Evolutionary conservation across 2,329 filamentous ascomycete genomes (phyloP).

Genomic region (Akanthomyces dipterigenus): DNA sequence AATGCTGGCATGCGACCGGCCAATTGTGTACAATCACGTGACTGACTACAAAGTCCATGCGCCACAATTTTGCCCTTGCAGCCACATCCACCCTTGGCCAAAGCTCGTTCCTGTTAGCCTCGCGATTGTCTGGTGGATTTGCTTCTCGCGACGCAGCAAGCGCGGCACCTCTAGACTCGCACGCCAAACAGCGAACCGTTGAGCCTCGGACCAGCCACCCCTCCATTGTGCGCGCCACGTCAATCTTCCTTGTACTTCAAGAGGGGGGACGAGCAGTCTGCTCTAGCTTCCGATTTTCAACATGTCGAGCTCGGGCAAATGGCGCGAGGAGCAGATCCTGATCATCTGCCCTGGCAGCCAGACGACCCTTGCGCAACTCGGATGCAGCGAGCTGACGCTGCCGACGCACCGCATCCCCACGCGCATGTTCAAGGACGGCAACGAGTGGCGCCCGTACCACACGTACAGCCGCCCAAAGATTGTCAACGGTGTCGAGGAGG

Average conservation of each 20-base stretch:
- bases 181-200: slow-evolving; percentile 2
- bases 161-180: neutral
- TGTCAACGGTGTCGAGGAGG: slow-evolving; percentile 42
- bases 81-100: neutral
- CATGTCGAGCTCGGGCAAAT: slow-evolving; percentile 55
- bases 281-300: slow-evolving; percentile 14
- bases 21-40: neutral
- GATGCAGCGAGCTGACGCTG: slow-evolving; percentile 83
- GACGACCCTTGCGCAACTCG: slow-evolving; percentile 85
- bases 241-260: neutral
- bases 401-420: slow-evolving; percentile 81
- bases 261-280: neutral
- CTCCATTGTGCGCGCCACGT: neutral
- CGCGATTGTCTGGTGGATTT: slow-evolving; percentile 2
- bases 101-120: slow-evolving; percentile 3
- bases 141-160: slow-evolving; percentile 8
- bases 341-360: slow-evolving; percentile 78
- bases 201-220: neutral
- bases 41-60: neutral
- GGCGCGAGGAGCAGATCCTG: slow-evolving; percentile 58
- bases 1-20: neutral
- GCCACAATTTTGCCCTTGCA: neutral
- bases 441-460: slow-evolving; percentile 68
- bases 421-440: slow-evolving; percentile 89
- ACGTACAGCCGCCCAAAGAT: slow-evolving; percentile 60